Evolutionary conservation across 2,329 filamentous ascomycete species (phyloP).

Genomic region (Akanthomyces muscarius): DNA sequence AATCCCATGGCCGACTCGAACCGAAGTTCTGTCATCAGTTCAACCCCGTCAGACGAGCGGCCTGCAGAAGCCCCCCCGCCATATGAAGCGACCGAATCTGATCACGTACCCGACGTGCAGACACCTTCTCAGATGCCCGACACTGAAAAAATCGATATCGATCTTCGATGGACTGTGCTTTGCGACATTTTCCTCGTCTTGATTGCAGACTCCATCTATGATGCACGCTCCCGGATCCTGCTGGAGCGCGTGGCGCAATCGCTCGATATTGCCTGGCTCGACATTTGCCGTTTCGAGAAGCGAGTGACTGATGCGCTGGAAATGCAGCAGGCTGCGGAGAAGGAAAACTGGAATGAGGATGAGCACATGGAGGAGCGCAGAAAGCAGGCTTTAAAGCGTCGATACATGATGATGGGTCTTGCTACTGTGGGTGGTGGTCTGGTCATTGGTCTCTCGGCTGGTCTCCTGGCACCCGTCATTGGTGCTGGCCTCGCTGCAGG

Average conservation of each 20-base stretch:
- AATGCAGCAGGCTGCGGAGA: constrained; percentile 92
- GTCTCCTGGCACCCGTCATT: constrained; percentile 86
- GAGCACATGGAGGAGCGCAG: constrained; percentile 85
- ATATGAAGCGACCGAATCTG: constrained; percentile 60
- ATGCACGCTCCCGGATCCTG: constrained; percentile 78
- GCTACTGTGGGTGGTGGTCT: constrained; percentile 93
- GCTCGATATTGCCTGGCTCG: constrained; percentile 80
- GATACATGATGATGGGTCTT: constrained; percentile 92
- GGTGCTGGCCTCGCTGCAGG: constrained; percentile 90
- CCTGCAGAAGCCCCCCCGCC: constrained; percentile 52
- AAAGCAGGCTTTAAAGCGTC: constrained; percentile 74
- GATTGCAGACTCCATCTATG: constrained; percentile 94
- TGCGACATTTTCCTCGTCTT: constrained; percentile 93
- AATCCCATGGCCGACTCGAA: constrained; percentile 72
- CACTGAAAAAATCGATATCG: constrained; percentile 85
- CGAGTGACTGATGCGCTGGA: constrained; percentile 93
- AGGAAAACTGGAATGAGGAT: constrained; percentile 97
- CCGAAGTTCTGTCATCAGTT: constrained; percentile 18
- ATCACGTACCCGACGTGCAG: constrained; percentile 73
- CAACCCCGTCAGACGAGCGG: constrained; percentile 39
- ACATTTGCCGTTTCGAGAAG: constrained; percentile 96
- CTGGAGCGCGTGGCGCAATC: constrained; percentile 78
- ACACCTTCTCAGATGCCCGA: constrained; percentile 78
- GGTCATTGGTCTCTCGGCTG: constrained; percentile 92
- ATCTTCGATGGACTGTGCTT: constrained; percentile 92